Conservation (phyloP, 176 grass and related monocot species). For the Cenchrus americanus region DNA sequence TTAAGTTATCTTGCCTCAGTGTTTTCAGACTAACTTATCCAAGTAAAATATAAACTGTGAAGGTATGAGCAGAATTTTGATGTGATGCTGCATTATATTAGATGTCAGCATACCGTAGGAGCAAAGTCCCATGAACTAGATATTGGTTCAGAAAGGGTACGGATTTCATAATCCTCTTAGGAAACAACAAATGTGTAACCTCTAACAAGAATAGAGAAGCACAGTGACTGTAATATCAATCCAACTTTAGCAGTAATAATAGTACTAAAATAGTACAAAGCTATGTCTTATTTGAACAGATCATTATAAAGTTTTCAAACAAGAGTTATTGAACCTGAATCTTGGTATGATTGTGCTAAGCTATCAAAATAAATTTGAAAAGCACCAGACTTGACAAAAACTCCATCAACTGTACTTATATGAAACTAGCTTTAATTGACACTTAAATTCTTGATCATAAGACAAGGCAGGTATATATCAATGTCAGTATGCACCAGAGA, state of each 20-base stretch:
- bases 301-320: background rate
- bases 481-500: constrained; percentile 10
- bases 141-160: background rate
- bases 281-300: background rate
- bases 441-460: constrained; percentile 30
- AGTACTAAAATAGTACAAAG: background rate
- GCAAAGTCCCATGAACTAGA: constrained; percentile 17
- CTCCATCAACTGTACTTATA: background rate
- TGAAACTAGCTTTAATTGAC: constrained; percentile 4
- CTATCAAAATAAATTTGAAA: background rate
- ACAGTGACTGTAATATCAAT: background rate
- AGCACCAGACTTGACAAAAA: background rate
- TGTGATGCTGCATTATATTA: background rate
- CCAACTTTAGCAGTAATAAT: constrained; percentile 3
- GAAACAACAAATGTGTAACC: constrained; percentile 4
- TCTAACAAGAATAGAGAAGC: constrained; percentile 4
- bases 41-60: background rate
- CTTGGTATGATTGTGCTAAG: background rate
- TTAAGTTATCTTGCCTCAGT: constrained; percentile 9
- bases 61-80: background rate
- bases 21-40: constrained; percentile 15
- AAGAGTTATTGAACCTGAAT: background rate
- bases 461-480: constrained; percentile 31
- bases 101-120: constrained; percentile 1
- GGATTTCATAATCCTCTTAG: constrained; percentile 3